Conservation (phyloP, 306 rosid genomes). For the Corylus americana region DNA sequence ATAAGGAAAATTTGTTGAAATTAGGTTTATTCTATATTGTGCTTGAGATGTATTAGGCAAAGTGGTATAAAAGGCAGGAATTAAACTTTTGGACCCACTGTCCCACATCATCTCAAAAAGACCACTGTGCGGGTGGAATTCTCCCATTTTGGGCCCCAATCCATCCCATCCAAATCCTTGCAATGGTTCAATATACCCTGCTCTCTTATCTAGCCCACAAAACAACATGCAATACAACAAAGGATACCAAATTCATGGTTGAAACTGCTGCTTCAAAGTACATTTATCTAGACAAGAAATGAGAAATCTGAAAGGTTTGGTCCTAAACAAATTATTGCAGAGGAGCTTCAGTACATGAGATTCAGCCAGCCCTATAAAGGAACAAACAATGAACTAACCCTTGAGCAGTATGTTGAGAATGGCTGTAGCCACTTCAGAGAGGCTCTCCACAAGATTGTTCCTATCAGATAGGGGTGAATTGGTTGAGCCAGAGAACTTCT, state of each 20-base stretch:
- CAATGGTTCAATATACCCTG: background rate
- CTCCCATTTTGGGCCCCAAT: background rate
- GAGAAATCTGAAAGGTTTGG: constrained; percentile 12
- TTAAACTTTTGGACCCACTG: background rate
- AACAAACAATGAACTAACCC: constrained; percentile 32
- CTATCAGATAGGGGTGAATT: constrained; percentile 51
- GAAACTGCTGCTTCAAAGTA: constrained; percentile 26
- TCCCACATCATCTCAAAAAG: too few relatives aligned
- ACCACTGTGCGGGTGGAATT: background rate
- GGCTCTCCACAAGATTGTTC: constrained; percentile 50
- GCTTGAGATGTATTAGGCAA: too few relatives aligned
- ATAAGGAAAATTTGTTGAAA: too few relatives aligned
- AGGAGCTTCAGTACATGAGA: background rate
- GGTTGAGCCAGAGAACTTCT: constrained; percentile 47
- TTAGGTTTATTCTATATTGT: too few relatives aligned
- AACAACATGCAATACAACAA: constrained; percentile 3
- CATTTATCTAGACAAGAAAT: constrained; percentile 22
- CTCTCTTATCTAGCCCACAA: background rate
- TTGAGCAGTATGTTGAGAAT: constrained; percentile 47
- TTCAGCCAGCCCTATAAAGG: background rate
- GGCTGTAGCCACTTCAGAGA: constrained; percentile 62
- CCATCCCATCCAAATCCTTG: background rate
- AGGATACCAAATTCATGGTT: constrained; percentile 6
- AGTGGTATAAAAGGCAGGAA: background rate
- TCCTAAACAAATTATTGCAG: constrained; percentile 18